Percentiles rank a stretch among this genome's conserved stretches.
These are phyloP conservation scores for Taphrina confusa DNA, from an alignment of 1,139 yeast species.

Conservation along the genomic window DNA sequence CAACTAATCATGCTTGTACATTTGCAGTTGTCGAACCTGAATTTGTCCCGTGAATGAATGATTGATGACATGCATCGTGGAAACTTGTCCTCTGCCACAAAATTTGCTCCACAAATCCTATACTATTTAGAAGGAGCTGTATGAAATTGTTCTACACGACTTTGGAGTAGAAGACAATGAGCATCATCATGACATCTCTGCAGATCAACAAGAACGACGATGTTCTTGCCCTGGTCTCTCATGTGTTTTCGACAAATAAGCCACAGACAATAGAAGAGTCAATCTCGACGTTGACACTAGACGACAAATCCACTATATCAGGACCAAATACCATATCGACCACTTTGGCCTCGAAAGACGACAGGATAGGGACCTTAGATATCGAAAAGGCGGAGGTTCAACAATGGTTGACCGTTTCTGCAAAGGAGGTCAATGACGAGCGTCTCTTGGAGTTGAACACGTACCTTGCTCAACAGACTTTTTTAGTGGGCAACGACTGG, in stretches of 20 bases:
- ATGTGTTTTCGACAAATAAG: not conserved
- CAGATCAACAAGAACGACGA: slow-evolving; percentile 3
- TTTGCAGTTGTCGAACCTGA: too few relatives aligned
- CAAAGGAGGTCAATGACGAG: slow-evolving; percentile 60
- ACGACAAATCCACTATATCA: slow-evolving; percentile 27
- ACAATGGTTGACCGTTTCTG: slow-evolving; percentile 76
- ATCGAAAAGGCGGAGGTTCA: slow-evolving; percentile 67
- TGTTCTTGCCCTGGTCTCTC: slow-evolving; percentile 6
- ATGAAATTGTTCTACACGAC: too few relatives aligned
- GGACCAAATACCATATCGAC: slow-evolving; percentile 38
- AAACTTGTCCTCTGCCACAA: too few relatives aligned
- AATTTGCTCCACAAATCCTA: too few relatives aligned
- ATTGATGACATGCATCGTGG: too few relatives aligned
- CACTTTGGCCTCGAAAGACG: slow-evolving; percentile 14
- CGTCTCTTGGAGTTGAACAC: slow-evolving; percentile 37
- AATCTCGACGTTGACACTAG: slow-evolving; percentile 24
- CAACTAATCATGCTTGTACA: too few relatives aligned
- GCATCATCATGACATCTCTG: slow-evolving; percentile 12
- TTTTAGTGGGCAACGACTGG: slow-evolving; percentile 45
- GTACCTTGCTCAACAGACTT: slow-evolving; percentile 21
- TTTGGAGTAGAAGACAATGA: too few relatives aligned
- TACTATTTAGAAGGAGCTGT: too few relatives aligned
- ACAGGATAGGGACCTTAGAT: slow-evolving; percentile 39
- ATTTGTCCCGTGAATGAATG: too few relatives aligned
- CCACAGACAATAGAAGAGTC: slow-evolving; percentile 4